Evolutionary conservation across 208 protist genomes (phyloP).

Genomic region (Acanthamoeba healyi): DNA sequence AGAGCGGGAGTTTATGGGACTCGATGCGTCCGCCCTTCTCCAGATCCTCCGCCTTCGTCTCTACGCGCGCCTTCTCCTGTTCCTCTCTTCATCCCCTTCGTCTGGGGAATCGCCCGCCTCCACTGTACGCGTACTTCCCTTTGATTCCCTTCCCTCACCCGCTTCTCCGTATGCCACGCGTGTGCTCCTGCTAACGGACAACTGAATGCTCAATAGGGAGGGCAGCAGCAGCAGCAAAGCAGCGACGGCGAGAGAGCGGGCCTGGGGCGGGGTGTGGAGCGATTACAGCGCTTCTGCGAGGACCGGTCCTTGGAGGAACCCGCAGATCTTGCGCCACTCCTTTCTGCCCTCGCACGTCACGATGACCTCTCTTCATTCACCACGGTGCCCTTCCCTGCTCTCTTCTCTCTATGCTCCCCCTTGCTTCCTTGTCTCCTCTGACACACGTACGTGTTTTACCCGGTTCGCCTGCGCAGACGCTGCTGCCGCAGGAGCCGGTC

Average conservation of each 20-base stretch:
- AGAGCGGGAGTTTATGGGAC: background rate
- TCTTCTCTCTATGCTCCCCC: background rate
- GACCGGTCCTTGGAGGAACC: background rate
- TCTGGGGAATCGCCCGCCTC: background rate
- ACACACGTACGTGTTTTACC: too few species aligned
- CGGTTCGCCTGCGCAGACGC: background rate
- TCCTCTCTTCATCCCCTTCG: background rate
- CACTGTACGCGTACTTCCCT: background rate
- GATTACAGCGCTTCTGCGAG: background rate
- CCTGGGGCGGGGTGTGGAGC: background rate
- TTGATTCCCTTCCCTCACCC: background rate
- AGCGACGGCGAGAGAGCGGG: background rate
- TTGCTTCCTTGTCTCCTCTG: background rate
- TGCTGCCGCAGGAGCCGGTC: background rate
- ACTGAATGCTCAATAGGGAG: too few species aligned
- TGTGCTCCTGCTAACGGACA: too few species aligned
- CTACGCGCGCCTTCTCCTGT: background rate
- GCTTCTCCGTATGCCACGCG: background rate
- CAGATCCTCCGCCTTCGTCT: conserved; percentile 36
- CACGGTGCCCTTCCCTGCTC: background rate
- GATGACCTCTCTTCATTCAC: background rate
- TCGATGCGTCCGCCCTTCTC: background rate
- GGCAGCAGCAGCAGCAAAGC: too few species aligned
- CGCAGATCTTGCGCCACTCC: background rate
- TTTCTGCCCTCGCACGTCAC: background rate